Evolutionary conservation across 306 rosid genomes (phyloP), one percentile per base, ranked within the genome.

Genomic region (Herpetospermum pedunculosum): DNA sequence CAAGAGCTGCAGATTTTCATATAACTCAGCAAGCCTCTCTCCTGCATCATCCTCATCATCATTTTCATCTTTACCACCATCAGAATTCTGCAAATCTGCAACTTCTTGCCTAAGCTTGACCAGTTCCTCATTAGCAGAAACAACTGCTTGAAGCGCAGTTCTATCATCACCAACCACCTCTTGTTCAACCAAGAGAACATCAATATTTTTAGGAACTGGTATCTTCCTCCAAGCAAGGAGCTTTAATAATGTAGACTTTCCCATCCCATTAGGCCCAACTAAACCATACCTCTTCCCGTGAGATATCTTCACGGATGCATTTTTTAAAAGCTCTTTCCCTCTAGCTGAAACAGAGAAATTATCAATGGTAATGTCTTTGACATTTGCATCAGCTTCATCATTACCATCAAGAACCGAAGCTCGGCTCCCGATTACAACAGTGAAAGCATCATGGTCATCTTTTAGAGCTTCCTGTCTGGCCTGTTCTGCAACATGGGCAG

Each of bases 181-280:
- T 80, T 90, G 91, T 78, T 90, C 96, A 58, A 88, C 93, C 80
- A 90, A 75, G 63, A 90, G 96, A 64, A 86, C 90, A 78, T 90
- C 96, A 73, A 90, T 90, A 76, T 90, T 88, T 81, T 85, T 85
- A 28, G 96, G 96, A 41, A 86, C 91, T 0, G 96, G 96, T 75
- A 88, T 90, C 88, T 86, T 86, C 87, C 92, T 88, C 92, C 96
- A 90, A 77, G 96, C 96, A 70, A 90, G 89, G 76, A 90, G 92
- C 84, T 88, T 90, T 76, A 90, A 70, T 43, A 90, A 83, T 10
- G 96, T 90, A 74, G 96, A 90, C 81, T 90, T 90, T 63, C 94
- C 90, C 83, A 10, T 86, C 59, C 90, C 90, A 76, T 86, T 86
- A 28, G 90, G 90, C 48, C 90, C 90, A 81, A 86, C 83, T 80